Evolutionary conservation across 169 alveolate genomes (phyloP).

Genomic region (Plasmodium yoelii): DNA sequence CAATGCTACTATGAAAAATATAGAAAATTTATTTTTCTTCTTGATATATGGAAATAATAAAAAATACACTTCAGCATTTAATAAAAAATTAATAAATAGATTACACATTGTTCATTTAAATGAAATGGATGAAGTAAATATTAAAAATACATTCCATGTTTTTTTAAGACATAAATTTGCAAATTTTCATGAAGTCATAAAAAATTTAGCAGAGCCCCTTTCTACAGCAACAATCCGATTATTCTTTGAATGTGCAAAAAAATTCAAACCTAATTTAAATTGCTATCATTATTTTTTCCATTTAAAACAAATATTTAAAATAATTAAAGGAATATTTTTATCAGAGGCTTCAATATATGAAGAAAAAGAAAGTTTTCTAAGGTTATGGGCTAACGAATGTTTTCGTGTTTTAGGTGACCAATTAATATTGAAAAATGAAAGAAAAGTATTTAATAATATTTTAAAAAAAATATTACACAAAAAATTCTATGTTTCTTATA

Average conservation of each 20-base stretch:
- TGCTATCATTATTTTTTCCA: conserved; percentile 76
- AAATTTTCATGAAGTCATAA: conserved; percentile 74
- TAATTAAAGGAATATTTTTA: conserved; percentile 67
- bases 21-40: conserved; percentile 70
- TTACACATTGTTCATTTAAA: conserved; percentile 59
- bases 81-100: conserved; percentile 56
- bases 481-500: conserved; percentile 62
- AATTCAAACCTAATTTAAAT: conserved; percentile 73
- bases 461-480: conserved; percentile 74
- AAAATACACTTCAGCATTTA: conserved; percentile 62
- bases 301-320: conserved; percentile 65
- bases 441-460: conserved; percentile 48
- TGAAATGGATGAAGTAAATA: conserved; percentile 66
- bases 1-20: conserved; percentile 47
- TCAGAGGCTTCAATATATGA: conserved; percentile 77
- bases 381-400: conserved; percentile 76
- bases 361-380: conserved; percentile 73
- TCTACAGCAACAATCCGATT: conserved; percentile 53
- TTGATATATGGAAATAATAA: conserved; percentile 73
- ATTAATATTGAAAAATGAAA: conserved; percentile 52
- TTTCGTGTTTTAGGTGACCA: conserved; percentile 69
- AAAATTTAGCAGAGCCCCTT: conserved; percentile 70
- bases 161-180: conserved; percentile 74
- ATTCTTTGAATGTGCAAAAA: conserved; percentile 46
- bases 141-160: conserved; percentile 63